Percentiles rank a stretch among this genome's conserved stretches.
phyloP scores from a whole-genome alignment of 805 yeast species.

The Candida dajiaensis region DNA sequence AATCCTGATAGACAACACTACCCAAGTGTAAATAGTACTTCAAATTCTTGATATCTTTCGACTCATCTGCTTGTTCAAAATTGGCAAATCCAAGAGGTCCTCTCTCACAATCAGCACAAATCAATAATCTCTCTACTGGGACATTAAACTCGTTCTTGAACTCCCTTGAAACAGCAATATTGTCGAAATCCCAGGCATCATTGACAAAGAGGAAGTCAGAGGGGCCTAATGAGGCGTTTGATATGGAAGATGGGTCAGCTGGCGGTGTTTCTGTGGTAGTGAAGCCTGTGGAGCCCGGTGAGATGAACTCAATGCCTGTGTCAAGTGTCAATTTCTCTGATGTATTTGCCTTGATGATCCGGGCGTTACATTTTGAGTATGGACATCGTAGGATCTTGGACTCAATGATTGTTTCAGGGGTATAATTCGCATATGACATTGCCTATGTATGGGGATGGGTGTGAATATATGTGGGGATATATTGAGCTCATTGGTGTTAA shows the following conservation, averaged over 20 bases:
- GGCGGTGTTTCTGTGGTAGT: background rate
- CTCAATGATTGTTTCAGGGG: background rate
- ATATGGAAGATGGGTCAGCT: constrained; percentile 2
- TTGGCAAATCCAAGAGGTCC: constrained; percentile 76
- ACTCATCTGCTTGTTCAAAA: constrained; percentile 18
- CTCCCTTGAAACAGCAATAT: constrained; percentile 60
- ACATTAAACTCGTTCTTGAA: constrained; percentile 16
- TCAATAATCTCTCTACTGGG: constrained; percentile 45
- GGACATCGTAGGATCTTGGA: constrained; percentile 18
- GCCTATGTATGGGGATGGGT: background rate
- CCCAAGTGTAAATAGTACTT: constrained; percentile 39
- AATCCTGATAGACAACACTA: constrained; percentile 37
- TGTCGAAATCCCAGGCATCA: constrained; percentile 77
- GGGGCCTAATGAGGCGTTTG: constrained; percentile 2
- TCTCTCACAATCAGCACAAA: constrained; percentile 72
- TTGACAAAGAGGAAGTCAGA: constrained; percentile 35
- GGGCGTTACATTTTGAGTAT: constrained; percentile 20
- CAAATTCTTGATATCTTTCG: constrained; percentile 32
- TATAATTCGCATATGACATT: background rate
- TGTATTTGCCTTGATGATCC: constrained; percentile 15
- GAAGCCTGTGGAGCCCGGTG: background rate
- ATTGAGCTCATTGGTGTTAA: too few relatives aligned
- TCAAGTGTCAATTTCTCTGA: background rate
- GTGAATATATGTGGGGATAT: too few relatives aligned
- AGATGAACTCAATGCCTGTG: constrained; percentile 1